Base-by-base conservation (phyloP, 1,284 basidiomycete species). In the Apiotrichum laibachii region DNA sequence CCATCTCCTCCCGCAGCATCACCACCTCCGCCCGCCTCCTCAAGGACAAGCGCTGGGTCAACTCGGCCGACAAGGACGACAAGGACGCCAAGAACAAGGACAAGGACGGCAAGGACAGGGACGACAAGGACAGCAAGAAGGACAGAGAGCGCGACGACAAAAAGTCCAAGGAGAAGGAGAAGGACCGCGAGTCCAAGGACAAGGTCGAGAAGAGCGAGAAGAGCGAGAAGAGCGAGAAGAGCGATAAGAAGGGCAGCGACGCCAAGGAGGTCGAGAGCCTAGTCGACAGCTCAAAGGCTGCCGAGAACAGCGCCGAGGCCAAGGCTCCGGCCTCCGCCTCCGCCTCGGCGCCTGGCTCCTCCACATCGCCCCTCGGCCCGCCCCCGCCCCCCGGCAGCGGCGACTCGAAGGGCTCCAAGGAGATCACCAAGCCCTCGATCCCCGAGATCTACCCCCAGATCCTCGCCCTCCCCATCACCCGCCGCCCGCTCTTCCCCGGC, bases 401-500 rank as follows among this genome's bases (percentile, higher is more conserved):
- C 44, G 37, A 31, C 34, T 37, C 34, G 5, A 33, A 34, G 35
- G 57, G 65, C 12, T 65, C 67, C 5, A 75, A 71, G 56, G 77
- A 77, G 55, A 72, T 77, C 43, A 69, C 89, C 15, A 90, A 89
- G 69, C 89, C 89, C 63, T 86, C 88, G 43, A 86, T 92, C 12
- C 90, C 90, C 1, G 89, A 91, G 76, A 77, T 86, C 61, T 98
- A 98, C 78, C 94, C 95, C 1, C 92, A 96, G 77, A 88, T 98
- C 42, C 85, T 99, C 22, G 95, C 95, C 5, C 84, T 99, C 0
- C 95, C 95, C 15, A 98, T 99, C 68, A 93, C 93, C 37, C 88
- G 94, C 55, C 85, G 95, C 40, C 95, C 95, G 0, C 86, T 98
- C 52, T 98, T 98, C 80, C 95, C 95, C 71, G 94, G 93, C 49